These are phyloP conservation scores for Mikania micrantha DNA, from an alignment of 129 eudicot species.

Conservation along the genomic window DNA sequence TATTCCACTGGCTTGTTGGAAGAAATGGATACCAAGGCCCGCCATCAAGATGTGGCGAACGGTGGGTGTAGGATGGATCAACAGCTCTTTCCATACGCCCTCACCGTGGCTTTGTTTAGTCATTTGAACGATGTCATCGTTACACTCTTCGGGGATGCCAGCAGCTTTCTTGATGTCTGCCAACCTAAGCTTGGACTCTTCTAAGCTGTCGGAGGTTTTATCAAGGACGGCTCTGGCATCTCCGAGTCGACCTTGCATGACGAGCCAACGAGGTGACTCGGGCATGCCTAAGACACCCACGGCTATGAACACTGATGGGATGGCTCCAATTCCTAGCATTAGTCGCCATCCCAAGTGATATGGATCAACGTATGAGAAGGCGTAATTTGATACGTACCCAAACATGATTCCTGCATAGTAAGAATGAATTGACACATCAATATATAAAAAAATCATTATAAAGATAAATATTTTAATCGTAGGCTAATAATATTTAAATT, in stretches of 20 bases:
- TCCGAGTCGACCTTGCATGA: constrained; percentile 62
- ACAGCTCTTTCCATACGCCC: constrained; percentile 56
- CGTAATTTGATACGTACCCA: constrained; percentile 57
- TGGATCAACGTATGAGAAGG: constrained; percentile 45
- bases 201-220: constrained; percentile 46
- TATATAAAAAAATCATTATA: neutral
- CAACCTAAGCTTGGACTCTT: constrained; percentile 43
- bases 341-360: constrained; percentile 49
- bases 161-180: constrained; percentile 58
- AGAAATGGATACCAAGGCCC: constrained; percentile 56
- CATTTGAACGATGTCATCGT: constrained; percentile 46
- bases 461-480: too few relatives aligned
- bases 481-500: too few relatives aligned
- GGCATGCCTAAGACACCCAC: constrained; percentile 58
- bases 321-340: constrained; percentile 63
- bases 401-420: constrained; percentile 37
- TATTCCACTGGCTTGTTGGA: constrained; percentile 65
- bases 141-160: constrained; percentile 50
- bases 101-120: constrained; percentile 27
- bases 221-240: constrained; percentile 58
- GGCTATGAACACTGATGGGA: constrained; percentile 48
- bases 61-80: constrained; percentile 51
- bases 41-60: constrained; percentile 50
- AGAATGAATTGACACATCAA: neutral
- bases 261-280: constrained; percentile 81